A percentile compares a stretch with the other conserved stretches of the same genome.
phyloP scores from a whole-genome alignment of 75 land plant genomes.

The Ceratopteris richardii region DNA sequence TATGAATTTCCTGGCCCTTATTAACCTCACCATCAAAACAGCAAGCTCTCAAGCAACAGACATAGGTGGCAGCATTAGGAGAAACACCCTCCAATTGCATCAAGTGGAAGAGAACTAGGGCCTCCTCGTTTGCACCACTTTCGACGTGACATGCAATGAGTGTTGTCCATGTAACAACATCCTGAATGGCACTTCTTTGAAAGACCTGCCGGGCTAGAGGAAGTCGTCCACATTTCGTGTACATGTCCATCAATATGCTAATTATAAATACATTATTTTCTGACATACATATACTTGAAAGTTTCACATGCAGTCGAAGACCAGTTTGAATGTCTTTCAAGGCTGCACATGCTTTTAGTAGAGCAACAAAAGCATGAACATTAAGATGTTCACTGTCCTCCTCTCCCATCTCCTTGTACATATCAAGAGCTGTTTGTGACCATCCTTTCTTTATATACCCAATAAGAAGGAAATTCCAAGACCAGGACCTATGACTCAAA shows the following conservation, averaged over 20 bases:
- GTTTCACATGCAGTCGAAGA: constrained; percentile 21
- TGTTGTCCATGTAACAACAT: constrained; percentile 3
- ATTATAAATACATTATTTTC: background rate
- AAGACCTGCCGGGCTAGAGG: background rate
- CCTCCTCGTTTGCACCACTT: background rate
- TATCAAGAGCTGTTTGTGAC: too few relatives aligned
- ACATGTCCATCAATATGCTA: constrained; percentile 6
- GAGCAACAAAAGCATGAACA: background rate
- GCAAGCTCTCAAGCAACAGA: constrained; percentile 5
- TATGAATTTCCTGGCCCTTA: constrained; percentile 25
- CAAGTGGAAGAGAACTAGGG: background rate
- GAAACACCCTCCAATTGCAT: constrained; percentile 1
- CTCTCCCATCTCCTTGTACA: too few relatives aligned
- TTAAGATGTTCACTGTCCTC: background rate
- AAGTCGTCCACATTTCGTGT: constrained; percentile 2
- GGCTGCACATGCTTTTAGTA: constrained; percentile 2
- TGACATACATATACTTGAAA: background rate
- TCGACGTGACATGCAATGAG: constrained; percentile 6
- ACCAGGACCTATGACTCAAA: too few relatives aligned
- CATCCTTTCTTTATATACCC: too few relatives aligned
- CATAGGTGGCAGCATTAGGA: background rate
- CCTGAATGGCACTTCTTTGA: background rate
- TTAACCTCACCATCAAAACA: background rate
- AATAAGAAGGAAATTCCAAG: too few relatives aligned
- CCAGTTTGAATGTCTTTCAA: constrained; percentile 9